These are phyloP conservation scores for Crithidia sp. DNA, from an alignment of 208 protist species.

Conservation along the genomic window DNA sequence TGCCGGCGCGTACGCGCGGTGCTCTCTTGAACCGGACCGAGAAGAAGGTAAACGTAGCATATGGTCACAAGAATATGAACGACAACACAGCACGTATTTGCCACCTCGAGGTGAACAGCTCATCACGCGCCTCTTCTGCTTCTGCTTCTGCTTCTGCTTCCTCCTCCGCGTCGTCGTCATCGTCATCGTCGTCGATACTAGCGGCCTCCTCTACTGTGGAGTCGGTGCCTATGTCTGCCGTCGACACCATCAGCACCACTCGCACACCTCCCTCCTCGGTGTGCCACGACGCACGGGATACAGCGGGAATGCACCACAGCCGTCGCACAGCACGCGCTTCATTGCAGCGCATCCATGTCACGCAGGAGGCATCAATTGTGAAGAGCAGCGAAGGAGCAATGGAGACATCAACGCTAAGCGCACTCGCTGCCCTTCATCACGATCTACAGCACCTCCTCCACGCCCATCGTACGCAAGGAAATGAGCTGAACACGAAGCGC, in stretches of 20 bases:
- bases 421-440: conserved; percentile 11
- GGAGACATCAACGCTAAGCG: background rate
- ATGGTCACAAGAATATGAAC: too few relatives aligned
- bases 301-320: too few relatives aligned
- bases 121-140: too few relatives aligned
- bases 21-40: too few relatives aligned
- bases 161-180: background rate
- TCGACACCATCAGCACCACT: background rate
- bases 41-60: too few relatives aligned
- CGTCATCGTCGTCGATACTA: background rate
- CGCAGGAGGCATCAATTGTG: too few relatives aligned
- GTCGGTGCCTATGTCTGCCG: conserved; percentile 30
- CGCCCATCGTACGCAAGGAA: background rate
- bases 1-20: too few relatives aligned
- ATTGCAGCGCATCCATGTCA: too few relatives aligned
- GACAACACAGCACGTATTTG: too few relatives aligned
- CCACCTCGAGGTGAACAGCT: too few relatives aligned
- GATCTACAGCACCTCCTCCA: conserved; percentile 11
- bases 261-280: background rate
- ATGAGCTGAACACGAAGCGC: conserved; percentile 21
- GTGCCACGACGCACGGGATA: background rate
- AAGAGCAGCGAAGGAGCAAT: background rate
- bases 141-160: too few relatives aligned
- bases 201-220: background rate
- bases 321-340: too few relatives aligned